Conservation (phyloP, 1,284 basidiomycete species). For the Leccinum angustisporum region DNA sequence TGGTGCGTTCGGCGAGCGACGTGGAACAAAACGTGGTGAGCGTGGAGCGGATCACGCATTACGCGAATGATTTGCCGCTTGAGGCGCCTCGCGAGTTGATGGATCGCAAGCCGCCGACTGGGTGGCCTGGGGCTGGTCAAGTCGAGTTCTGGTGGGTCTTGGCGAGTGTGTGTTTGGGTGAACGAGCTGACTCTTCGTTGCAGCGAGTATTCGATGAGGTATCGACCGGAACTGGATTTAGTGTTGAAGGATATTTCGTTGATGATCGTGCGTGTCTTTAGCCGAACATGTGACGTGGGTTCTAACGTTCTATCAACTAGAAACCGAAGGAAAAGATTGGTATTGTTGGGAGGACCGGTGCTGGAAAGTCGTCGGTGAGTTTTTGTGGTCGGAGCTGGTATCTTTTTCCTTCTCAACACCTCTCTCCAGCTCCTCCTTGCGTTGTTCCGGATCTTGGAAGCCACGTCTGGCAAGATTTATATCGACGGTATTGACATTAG, state of each 20-base stretch:
- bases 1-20: slow-evolving; percentile 88
- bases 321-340: slow-evolving; percentile 82
- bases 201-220: slow-evolving; percentile 78
- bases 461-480: slow-evolving; percentile 71
- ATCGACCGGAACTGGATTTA: slow-evolving; percentile 79
- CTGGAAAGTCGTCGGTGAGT: slow-evolving; percentile 86
- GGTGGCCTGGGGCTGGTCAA: slow-evolving; percentile 78
- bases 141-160: slow-evolving; percentile 70
- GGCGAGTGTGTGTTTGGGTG: not conserved
- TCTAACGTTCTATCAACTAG: slow-evolving; percentile 33
- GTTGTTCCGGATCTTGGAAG: slow-evolving; percentile 84
- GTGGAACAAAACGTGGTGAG: slow-evolving; percentile 95
- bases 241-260: slow-evolving; percentile 77
- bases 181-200: not conserved
- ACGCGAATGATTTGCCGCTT: slow-evolving; percentile 66
- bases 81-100: slow-evolving; percentile 79
- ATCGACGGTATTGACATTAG: slow-evolving; percentile 87
- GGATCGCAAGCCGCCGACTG: slow-evolving; percentile 54
- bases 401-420: not conserved
- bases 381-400: not conserved
- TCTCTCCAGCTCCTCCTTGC: slow-evolving; percentile 55
- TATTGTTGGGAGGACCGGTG: slow-evolving; percentile 86
- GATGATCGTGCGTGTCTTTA: slow-evolving; percentile 47
- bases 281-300: slow-evolving; percentile 20
- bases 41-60: slow-evolving; percentile 74